Percentiles rank a stretch among this genome's conserved stretches.
These are phyloP conservation scores for Solanum bulbocastanum DNA, from an alignment of 257 asterid genomes.

Conservation along the genomic window DNA sequence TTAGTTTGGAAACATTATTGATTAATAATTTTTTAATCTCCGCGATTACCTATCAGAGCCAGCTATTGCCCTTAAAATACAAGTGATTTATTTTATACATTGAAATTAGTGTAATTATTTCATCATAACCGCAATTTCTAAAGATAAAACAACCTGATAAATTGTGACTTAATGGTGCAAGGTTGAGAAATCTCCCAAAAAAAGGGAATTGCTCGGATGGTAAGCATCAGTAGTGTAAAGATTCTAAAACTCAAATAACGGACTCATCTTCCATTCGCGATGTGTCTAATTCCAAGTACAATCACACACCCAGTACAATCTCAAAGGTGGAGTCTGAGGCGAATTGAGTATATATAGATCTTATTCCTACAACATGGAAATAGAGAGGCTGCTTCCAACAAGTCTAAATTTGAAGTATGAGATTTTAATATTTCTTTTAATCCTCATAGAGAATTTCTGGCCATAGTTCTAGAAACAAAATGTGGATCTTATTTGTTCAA, in stretches of 20 bases:
- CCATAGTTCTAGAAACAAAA: neutral
- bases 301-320: neutral
- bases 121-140: too few relatives aligned
- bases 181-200: neutral
- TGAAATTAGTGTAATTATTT: neutral
- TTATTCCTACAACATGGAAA: neutral
- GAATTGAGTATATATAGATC: neutral
- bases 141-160: neutral
- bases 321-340: neutral
- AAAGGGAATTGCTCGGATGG: too few relatives aligned
- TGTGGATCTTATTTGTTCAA: neutral
- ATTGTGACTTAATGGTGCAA: neutral
- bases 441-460: too few relatives aligned
- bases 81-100: neutral
- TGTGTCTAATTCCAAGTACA: too few relatives aligned
- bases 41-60: neutral
- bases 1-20: neutral
- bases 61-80: neutral
- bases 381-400: too few relatives aligned
- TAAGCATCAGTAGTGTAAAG: too few relatives aligned
- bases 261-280: too few relatives aligned
- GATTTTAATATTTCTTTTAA: too few relatives aligned
- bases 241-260: too few relatives aligned
- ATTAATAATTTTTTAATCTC: neutral
- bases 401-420: neutral